A percentile compares a stretch with the other conserved stretches of the same genome.
Conservation (phyloP, 2,329 filamentous ascomycete species). For the Pestalotiopsis sp. region DNA sequence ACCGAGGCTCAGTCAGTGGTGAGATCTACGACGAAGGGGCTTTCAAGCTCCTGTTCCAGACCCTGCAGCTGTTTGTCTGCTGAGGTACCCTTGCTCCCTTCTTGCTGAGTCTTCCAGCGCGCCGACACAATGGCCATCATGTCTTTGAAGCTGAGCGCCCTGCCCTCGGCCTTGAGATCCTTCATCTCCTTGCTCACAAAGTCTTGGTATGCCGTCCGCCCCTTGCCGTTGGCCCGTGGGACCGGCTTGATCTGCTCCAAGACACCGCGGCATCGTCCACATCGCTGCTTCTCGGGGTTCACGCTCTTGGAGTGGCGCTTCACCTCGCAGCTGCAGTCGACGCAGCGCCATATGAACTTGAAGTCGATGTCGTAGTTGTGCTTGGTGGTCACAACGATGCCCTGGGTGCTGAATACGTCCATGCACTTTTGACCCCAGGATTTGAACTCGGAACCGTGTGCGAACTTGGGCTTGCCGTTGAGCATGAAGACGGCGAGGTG, state of each 20-base stretch:
- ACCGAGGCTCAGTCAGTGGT: neutral
- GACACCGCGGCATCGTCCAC: constrained; percentile 72
- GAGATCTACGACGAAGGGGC: neutral
- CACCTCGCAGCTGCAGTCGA: constrained; percentile 69
- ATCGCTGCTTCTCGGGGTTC: constrained; percentile 70
- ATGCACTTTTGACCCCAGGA: constrained; percentile 65
- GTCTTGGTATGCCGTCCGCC: constrained; percentile 53
- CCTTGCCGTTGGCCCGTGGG: constrained; percentile 52
- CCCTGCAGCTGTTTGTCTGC: constrained; percentile 57
- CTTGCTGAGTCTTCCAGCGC: constrained; percentile 62
- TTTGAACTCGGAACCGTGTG: constrained; percentile 87
- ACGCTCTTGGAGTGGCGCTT: constrained; percentile 88
- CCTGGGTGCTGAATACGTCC: constrained; percentile 59
- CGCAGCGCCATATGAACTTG: constrained; percentile 88
- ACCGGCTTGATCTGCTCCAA: constrained; percentile 80
- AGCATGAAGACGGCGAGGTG: constrained; percentile 94
- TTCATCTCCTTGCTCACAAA: constrained; percentile 39
- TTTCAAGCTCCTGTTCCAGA: constrained; percentile 14
- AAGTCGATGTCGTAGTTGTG: constrained; percentile 90
- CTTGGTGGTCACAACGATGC: constrained; percentile 83
- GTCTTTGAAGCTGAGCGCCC: constrained; percentile 55
- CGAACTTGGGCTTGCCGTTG: constrained; percentile 71
- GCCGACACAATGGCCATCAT: constrained; percentile 67
- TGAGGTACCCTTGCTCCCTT: constrained; percentile 66
- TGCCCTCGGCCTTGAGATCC: constrained; percentile 27